These are phyloP conservation scores for Zoysia matrella DNA, from an alignment of 202 grass and related monocot species.

Conservation along the genomic window DNA sequence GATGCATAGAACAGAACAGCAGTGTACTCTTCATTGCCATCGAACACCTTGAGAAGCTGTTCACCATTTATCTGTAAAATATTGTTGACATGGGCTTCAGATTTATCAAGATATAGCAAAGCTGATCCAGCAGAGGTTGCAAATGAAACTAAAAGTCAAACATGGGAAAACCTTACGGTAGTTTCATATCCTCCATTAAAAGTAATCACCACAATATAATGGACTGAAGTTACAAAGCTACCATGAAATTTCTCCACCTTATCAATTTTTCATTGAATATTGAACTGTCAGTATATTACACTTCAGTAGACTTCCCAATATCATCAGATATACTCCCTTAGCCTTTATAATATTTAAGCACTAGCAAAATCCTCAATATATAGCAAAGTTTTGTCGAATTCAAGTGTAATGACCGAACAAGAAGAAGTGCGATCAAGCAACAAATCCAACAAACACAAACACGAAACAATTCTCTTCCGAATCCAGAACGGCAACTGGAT, in stretches of 20 bases:
- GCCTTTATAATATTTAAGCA: constrained; percentile 10
- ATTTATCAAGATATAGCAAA: constrained; percentile 2
- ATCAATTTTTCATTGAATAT: background rate
- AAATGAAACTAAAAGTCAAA: background rate
- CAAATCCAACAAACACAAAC: no score
- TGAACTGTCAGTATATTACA: background rate
- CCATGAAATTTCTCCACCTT: background rate
- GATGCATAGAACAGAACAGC: constrained; percentile 80
- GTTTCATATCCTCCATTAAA: background rate
- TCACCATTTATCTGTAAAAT: constrained; percentile 57
- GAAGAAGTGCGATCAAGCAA: no score
- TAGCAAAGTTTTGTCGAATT: background rate
- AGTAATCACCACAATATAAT: background rate
- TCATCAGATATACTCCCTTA: background rate
- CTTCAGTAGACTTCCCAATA: background rate
- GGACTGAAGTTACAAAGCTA: background rate
- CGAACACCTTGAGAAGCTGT: constrained; percentile 44
- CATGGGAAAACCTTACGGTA: background rate
- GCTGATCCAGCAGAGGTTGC: background rate
- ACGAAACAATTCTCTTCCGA: no score
- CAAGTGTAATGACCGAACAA: background rate
- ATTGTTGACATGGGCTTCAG: constrained; percentile 1
- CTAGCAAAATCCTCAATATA: background rate
- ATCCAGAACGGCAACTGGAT: no score
- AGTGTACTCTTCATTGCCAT: constrained; percentile 34